phyloP scores from a whole-genome alignment of 495 filamentous ascomycete species.

The Penicillium verhagenii region DNA sequence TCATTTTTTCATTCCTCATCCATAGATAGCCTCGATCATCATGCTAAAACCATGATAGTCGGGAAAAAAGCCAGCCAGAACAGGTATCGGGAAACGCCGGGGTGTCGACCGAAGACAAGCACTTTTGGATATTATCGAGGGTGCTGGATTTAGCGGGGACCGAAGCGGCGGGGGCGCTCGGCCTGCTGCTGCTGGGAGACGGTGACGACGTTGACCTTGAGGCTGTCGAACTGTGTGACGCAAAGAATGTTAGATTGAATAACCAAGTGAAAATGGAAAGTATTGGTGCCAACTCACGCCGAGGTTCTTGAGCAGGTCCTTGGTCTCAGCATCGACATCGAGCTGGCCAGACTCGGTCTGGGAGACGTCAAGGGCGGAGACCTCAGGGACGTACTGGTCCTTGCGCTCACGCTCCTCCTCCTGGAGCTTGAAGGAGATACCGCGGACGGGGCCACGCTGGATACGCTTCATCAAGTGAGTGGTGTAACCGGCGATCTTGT shows the following conservation, averaged over 20 bases:
- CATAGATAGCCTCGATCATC: constrained; percentile 32
- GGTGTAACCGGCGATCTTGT: constrained; percentile 99
- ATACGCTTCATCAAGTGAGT: constrained; percentile 95
- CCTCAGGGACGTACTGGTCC: constrained; percentile 99
- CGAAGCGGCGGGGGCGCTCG: constrained; percentile 72
- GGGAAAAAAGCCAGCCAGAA: constrained; percentile 21
- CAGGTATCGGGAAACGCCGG: constrained; percentile 31
- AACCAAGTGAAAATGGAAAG: not conserved
- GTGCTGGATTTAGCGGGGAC: constrained; percentile 42
- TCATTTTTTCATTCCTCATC: constrained; percentile 59
- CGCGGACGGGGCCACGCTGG: constrained; percentile 96
- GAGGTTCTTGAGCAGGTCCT: constrained; percentile 96
- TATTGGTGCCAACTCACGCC: constrained; percentile 66
- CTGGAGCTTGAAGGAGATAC: constrained; percentile 99
- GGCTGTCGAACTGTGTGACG: constrained; percentile 83
- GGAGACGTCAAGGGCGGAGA: constrained; percentile 96
- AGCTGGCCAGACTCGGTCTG: constrained; percentile 88
- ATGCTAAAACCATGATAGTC: constrained; percentile 36
- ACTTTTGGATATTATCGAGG: constrained; percentile 25
- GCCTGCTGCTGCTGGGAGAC: constrained; percentile 81
- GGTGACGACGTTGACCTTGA: constrained; percentile 89
- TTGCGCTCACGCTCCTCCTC: constrained; percentile 99
- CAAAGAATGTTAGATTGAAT: constrained; percentile 6
- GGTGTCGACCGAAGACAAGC: constrained; percentile 35
- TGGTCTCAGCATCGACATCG: constrained; percentile 94